Evolutionary conservation across 208 protist genomes (phyloP).

Genomic region (Herpetomonas tarakana): DNA sequence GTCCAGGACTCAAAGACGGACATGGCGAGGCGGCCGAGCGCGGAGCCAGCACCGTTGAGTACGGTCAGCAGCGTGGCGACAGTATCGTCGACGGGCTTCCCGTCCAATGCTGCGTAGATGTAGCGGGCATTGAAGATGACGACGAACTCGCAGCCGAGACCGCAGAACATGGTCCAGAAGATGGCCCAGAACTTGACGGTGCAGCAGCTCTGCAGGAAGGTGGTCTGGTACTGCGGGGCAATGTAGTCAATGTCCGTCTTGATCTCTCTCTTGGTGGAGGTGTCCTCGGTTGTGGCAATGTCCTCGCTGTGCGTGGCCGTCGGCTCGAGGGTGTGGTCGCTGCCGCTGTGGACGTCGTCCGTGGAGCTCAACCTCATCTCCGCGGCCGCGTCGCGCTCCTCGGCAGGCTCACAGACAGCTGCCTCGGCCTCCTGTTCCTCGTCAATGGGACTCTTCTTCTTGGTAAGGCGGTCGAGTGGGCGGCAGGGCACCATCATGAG

Average conservation of each 20-base stretch:
- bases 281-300: background rate
- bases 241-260: constrained; percentile 54
- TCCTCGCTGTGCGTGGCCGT: background rate
- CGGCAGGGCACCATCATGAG: constrained; percentile 10
- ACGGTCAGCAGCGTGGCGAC: constrained; percentile 51
- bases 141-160: constrained; percentile 35
- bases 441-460: constrained; percentile 1
- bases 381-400: too few relatives aligned
- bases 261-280: background rate
- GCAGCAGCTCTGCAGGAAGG: constrained; percentile 38
- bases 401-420: too few relatives aligned
- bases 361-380: too few relatives aligned
- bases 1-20: constrained; percentile 49
- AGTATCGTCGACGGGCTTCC: constrained; percentile 17
- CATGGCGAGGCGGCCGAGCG: constrained; percentile 56
- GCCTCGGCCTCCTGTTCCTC: background rate
- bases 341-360: too few relatives aligned
- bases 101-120: constrained; percentile 44
- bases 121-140: constrained; percentile 56
- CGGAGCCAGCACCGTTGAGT: constrained; percentile 62
- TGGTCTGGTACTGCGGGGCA: constrained; percentile 52
- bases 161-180: constrained; percentile 45
- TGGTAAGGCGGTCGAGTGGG: constrained; percentile 7
- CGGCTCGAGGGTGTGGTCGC: background rate
- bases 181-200: constrained; percentile 46